Percentiles rank a stretch among this genome's conserved stretches.
phyloP scores from a whole-genome alignment of 495 filamentous ascomycete species.

The Apiosordaria backusii region DNA sequence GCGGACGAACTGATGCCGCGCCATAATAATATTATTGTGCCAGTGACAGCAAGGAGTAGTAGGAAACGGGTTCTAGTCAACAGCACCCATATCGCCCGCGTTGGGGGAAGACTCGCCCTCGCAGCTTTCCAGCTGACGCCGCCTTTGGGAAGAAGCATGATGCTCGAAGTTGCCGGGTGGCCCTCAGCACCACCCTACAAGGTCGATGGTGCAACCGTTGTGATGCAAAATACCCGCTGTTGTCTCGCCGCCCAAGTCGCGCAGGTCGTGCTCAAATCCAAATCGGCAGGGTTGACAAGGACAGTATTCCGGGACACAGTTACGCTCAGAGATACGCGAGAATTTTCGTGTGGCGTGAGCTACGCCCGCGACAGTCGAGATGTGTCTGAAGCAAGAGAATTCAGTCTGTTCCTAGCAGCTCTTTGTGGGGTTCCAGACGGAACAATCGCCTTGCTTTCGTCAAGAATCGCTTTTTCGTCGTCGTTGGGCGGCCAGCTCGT shows the following conservation, averaged over 20 bases:
- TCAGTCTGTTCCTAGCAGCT: not conserved
- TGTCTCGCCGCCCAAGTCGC: constrained; percentile 13
- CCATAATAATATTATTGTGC: constrained; percentile 83
- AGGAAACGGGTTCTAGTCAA: constrained; percentile 77
- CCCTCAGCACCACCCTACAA: constrained; percentile 36
- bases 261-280: constrained; percentile 1
- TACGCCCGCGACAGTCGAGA: not conserved
- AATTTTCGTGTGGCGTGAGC: not conserved
- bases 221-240: constrained; percentile 7
- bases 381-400: not conserved
- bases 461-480: not conserved
- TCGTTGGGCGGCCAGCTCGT: not conserved
- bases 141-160: constrained; percentile 74
- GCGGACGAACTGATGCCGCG: constrained; percentile 77
- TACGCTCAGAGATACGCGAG: not conserved
- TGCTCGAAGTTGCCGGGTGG: constrained; percentile 30
- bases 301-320: not conserved
- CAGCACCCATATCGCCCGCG: constrained; percentile 72
- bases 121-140: constrained; percentile 92
- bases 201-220: constrained; percentile 13
- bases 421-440: not conserved
- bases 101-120: constrained; percentile 73
- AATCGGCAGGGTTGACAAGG: not conserved
- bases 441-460: not conserved
- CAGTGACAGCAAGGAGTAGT: constrained; percentile 66